Conservation (phyloP, 306 rosid species). For the Cucurbita argyrosperma region DNA sequence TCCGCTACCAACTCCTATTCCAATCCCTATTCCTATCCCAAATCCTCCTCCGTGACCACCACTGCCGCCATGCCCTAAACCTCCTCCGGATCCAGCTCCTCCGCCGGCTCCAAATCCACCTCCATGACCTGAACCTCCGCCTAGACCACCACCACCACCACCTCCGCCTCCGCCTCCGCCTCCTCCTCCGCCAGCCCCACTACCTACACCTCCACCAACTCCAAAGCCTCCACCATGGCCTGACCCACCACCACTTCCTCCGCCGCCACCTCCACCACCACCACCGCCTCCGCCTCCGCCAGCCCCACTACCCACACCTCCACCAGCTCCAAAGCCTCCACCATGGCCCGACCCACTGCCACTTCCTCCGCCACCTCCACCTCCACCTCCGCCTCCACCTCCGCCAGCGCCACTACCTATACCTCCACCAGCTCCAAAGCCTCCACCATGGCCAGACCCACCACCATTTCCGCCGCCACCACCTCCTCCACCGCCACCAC, state of each 20-base stretch:
- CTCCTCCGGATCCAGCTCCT: constrained; percentile 22
- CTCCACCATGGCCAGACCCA: constrained; percentile 22
- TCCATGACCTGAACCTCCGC: background rate
- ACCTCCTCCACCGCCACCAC: constrained; percentile 13
- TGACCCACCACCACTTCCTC: constrained; percentile 18
- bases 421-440: constrained; percentile 24
- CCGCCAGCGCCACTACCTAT: constrained; percentile 20
- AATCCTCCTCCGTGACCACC: constrained; percentile 17
- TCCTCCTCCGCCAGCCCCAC: constrained; percentile 18
- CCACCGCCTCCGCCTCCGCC: constrained; percentile 27
- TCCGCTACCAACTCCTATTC: constrained; percentile 24
- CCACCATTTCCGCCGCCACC: constrained; percentile 19
- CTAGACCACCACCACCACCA: constrained; percentile 2
- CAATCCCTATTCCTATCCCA: constrained; percentile 42
- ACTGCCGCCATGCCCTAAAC: constrained; percentile 12
- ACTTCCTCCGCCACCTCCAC: constrained; percentile 6
- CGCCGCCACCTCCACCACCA: constrained; percentile 16
- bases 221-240: constrained; percentile 30
- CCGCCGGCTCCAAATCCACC: constrained; percentile 8
- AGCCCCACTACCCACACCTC: constrained; percentile 20
- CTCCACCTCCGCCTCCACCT: background rate
- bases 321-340: constrained; percentile 22
- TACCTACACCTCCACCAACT: constrained; percentile 24
- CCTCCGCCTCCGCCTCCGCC: constrained; percentile 9
- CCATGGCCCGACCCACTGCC: constrained; percentile 20